phyloP scores from a whole-genome alignment of 1,284 basidiomycete genomes.

The Ceratobasidium sp. region DNA sequence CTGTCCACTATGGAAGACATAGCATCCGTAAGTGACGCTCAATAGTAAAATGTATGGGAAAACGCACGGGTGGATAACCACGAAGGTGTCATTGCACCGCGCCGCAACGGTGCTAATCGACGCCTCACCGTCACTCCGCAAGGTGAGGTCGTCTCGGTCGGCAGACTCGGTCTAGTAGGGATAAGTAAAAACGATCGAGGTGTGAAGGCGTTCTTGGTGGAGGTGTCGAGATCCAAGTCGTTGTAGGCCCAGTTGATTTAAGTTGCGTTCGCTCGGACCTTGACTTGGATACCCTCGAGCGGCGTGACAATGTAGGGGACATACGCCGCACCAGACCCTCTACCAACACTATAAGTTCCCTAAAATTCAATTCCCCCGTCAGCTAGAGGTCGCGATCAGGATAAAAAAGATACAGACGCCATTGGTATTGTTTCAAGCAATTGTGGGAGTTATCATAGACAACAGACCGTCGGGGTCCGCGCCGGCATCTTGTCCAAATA shows the following conservation, averaged over 20 bases:
- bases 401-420: no score
- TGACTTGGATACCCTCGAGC: slow-evolving; percentile 73
- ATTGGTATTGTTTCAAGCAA: no score
- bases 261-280: slow-evolving; percentile 64
- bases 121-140: slow-evolving; percentile 81
- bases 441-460: slow-evolving; percentile 10
- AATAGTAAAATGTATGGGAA: slow-evolving; percentile 20
- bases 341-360: slow-evolving; percentile 45
- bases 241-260: slow-evolving; percentile 53
- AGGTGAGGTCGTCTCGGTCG: slow-evolving; percentile 82
- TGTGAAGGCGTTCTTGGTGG: slow-evolving; percentile 61
- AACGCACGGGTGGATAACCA: slow-evolving; percentile 60
- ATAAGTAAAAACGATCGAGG: slow-evolving; percentile 77
- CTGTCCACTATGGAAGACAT: slow-evolving; percentile 55
- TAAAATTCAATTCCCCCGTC: slow-evolving; percentile 27
- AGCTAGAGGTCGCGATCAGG: no score
- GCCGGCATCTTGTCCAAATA: slow-evolving; percentile 67
- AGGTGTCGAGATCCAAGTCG: slow-evolving; percentile 37
- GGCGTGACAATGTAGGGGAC: slow-evolving; percentile 66
- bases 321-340: slow-evolving; percentile 49
- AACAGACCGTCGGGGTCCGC: slow-evolving; percentile 70
- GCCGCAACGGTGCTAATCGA: slow-evolving; percentile 52
- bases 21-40: no score
- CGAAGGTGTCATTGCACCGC: slow-evolving; percentile 58
- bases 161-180: slow-evolving; percentile 80